phyloP scores from a whole-genome alignment of 2,329 filamentous ascomycete species.

The Alternaria sp. region DNA sequence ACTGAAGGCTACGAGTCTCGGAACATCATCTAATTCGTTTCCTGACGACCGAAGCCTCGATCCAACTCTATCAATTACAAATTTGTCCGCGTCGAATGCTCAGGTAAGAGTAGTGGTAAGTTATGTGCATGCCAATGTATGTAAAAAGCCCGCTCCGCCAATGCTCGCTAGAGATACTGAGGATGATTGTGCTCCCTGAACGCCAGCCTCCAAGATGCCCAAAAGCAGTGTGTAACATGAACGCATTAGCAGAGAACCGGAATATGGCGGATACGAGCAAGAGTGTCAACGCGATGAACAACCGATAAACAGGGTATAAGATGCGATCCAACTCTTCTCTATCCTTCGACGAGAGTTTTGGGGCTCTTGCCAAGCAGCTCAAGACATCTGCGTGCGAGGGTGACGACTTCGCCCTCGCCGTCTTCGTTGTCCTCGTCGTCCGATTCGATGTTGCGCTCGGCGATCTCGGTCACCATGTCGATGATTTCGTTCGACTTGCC shows the following conservation, averaged over 20 bases:
- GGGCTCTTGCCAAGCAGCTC: slow-evolving; percentile 82
- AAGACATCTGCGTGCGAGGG: slow-evolving; percentile 85
- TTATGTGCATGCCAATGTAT: slow-evolving; percentile 42
- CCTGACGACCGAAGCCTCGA: slow-evolving; percentile 7
- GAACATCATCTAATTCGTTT: slow-evolving; percentile 12
- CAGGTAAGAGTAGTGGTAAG: slow-evolving; percentile 22
- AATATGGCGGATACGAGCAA: slow-evolving; percentile 28
- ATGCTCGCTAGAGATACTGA: slow-evolving; percentile 50
- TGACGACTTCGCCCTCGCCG: slow-evolving; percentile 91
- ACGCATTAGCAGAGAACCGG: slow-evolving; percentile 33
- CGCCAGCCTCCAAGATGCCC: slow-evolving; percentile 31
- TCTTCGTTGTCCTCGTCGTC: slow-evolving; percentile 88
- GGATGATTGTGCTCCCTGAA: slow-evolving; percentile 36
- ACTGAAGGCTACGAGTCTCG: neutral
- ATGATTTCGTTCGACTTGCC: slow-evolving; percentile 90
- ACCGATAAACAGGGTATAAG: slow-evolving; percentile 34
- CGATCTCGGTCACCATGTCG: slow-evolving; percentile 88
- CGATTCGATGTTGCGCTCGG: slow-evolving; percentile 84
- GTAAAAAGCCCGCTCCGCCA: slow-evolving; percentile 43
- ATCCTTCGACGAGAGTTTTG: slow-evolving; percentile 84
- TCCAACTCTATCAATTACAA: slow-evolving; percentile 35
- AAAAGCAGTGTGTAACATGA: slow-evolving; percentile 26
- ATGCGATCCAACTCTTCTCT: slow-evolving; percentile 27
- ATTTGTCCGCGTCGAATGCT: slow-evolving; percentile 19
- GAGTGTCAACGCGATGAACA: slow-evolving; percentile 18